Percentiles rank a stretch among this genome's conserved stretches.
phyloP scores from a whole-genome alignment of 495 filamentous ascomycete species.

The Entonaema liquescens region DNA sequence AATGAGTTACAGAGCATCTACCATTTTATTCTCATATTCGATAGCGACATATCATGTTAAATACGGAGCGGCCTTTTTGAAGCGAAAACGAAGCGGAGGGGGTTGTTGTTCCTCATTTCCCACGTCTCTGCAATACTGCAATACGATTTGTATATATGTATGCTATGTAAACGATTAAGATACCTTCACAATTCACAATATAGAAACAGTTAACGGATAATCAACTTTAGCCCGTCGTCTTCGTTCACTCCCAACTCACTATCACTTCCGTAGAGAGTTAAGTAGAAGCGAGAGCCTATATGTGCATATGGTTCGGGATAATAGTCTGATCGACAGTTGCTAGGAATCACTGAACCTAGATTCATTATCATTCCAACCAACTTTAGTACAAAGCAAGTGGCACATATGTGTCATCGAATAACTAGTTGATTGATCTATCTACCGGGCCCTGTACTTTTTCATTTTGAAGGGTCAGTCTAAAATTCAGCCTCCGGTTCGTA shows the following conservation, averaged over 20 bases:
- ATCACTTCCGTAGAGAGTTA: background rate
- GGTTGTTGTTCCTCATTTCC: background rate
- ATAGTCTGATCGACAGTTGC: background rate
- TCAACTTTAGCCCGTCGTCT: background rate
- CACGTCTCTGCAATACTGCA: background rate
- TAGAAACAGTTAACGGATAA: background rate
- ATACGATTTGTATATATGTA: constrained; percentile 6
- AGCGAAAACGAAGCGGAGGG: constrained; percentile 10
- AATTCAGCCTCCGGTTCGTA: constrained; percentile 15
- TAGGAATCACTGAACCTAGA: background rate
- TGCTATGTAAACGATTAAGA: constrained; percentile 5
- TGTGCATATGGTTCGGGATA: background rate
- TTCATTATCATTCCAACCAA: background rate
- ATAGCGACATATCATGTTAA: background rate
- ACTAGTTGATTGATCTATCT: background rate
- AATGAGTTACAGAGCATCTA: background rate
- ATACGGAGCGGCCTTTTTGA: constrained; percentile 9
- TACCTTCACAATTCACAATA: constrained; percentile 17
- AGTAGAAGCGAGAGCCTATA: background rate
- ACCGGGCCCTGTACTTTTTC: background rate
- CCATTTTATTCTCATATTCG: constrained; percentile 11
- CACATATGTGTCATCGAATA: background rate
- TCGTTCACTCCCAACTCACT: background rate
- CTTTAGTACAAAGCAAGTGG: background rate
- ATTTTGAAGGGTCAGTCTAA: background rate